These are phyloP conservation scores for Diaporthe australafricana DNA, from an alignment of 2,329 filamentous ascomycete genomes.

Conservation along the genomic window DNA sequence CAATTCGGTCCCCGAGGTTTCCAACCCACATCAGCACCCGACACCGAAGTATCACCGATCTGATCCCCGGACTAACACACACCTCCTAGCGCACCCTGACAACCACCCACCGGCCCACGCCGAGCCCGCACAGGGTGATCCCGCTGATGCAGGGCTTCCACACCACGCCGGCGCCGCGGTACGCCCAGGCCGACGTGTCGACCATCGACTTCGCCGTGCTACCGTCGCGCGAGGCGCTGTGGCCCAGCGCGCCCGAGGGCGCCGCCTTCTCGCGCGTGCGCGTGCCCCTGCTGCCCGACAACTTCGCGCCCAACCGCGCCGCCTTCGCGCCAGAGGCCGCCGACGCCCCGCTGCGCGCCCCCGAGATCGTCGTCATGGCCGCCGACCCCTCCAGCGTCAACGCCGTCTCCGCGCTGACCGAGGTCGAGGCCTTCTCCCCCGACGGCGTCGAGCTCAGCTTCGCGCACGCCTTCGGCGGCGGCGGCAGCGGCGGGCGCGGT, in stretches of 20 bases:
- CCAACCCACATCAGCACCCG: background rate
- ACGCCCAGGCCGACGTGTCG: constrained; percentile 46
- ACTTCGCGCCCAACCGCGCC: constrained; percentile 59
- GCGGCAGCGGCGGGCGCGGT: background rate
- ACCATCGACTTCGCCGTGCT: constrained; percentile 67
- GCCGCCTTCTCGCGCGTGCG: constrained; percentile 54
- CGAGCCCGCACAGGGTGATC: constrained; percentile 55
- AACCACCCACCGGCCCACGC: constrained; percentile 56
- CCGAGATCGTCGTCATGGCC: constrained; percentile 67
- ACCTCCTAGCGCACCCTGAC: constrained; percentile 55
- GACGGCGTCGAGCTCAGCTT: constrained; percentile 69
- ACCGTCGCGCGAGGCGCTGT: constrained; percentile 53
- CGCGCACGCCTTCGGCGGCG: constrained; percentile 51
- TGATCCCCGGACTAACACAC: constrained; percentile 39
- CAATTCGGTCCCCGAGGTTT: constrained; percentile 24
- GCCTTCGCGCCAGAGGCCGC: constrained; percentile 56
- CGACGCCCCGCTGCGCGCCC: constrained; percentile 54
- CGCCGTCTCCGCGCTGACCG: constrained; percentile 63
- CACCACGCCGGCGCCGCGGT: constrained; percentile 54
- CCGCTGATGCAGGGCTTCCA: constrained; percentile 75
- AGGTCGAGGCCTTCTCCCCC: constrained; percentile 68
- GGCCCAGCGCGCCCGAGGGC: constrained; percentile 45
- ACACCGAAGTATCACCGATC: constrained; percentile 26
- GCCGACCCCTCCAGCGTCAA: constrained; percentile 65
- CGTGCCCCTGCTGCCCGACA: constrained; percentile 71